Evolutionary conservation across 2,329 filamentous ascomycete species (phyloP).

Genomic region (Leptosphaerulina australis): DNA sequence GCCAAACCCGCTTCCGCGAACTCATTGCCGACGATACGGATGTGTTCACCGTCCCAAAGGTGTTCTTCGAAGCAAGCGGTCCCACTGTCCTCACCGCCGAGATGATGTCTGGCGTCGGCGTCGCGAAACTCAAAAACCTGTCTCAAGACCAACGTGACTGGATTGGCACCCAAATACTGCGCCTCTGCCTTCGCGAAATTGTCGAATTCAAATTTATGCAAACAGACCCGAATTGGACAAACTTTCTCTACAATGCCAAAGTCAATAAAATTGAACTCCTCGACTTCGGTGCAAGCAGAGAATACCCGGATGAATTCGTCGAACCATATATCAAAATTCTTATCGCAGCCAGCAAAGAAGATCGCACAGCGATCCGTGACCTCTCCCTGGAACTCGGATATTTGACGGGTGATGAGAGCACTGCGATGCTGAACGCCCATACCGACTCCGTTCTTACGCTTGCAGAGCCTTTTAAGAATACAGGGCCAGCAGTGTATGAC

Average conservation of each 20-base stretch:
- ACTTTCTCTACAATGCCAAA: conserved; percentile 85
- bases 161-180: conserved; percentile 93
- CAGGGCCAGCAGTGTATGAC: conserved; percentile 85
- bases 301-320: conserved; percentile 82
- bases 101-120: conserved; percentile 82
- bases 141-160: conserved; percentile 87
- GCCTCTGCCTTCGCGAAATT: conserved; percentile 90
- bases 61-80: conserved; percentile 80
- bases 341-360: conserved; percentile 74
- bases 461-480: conserved; percentile 81
- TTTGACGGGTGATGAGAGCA: conserved; percentile 86
- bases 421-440: conserved; percentile 87
- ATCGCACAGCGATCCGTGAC: conserved; percentile 67
- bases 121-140: conserved; percentile 78
- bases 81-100: conserved; percentile 91
- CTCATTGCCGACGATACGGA: conserved; percentile 76
- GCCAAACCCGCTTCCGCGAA: conserved; percentile 74
- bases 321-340: conserved; percentile 79
- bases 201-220: conserved; percentile 98
- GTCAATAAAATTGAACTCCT: conserved; percentile 81
- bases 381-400: conserved; percentile 84
- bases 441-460: conserved; percentile 86
- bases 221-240: conserved; percentile 99
- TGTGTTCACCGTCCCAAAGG: conserved; percentile 78
- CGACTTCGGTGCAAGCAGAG: conserved; percentile 92